A percentile compares a stretch with the other conserved stretches of the same genome.
These are phyloP conservation scores for Aegilops tauschii DNA, from an alignment of 176 grass and related monocot species.

Conservation along the genomic window DNA sequence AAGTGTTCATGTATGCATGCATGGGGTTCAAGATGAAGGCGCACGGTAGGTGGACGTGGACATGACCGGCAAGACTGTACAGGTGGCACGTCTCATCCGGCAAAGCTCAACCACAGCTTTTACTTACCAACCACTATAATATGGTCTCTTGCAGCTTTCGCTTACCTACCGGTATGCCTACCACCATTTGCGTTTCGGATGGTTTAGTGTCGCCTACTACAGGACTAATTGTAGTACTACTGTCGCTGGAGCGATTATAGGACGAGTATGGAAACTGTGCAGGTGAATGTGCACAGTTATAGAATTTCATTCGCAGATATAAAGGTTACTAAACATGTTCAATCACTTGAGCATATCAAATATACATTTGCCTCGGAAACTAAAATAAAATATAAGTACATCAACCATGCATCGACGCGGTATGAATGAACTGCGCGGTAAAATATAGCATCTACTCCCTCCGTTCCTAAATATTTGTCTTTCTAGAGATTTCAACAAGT, in stretches of 20 bases:
- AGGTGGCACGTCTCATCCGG: not conserved
- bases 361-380: not conserved
- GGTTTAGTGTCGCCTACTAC: slow-evolving; percentile 15
- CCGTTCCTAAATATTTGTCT: too few species aligned
- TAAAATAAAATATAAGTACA: not conserved
- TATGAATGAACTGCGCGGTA: not conserved
- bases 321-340: not conserved
- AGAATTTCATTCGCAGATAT: not conserved
- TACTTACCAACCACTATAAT: not conserved
- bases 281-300: not conserved
- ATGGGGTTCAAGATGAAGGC: not conserved
- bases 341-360: not conserved
- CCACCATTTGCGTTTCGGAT: not conserved
- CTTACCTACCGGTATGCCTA: not conserved
- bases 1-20: not conserved
- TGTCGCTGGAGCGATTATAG: not conserved
- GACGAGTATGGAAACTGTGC: not conserved
- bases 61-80: too few species aligned
- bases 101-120: not conserved
- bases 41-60: not conserved
- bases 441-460: not conserved
- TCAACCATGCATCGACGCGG: not conserved
- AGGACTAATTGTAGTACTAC: not conserved
- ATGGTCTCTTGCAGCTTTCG: not conserved
- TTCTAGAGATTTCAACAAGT: too few species aligned